Percentiles rank a stretch among this genome's conserved stretches.
Evolutionary conservation across 805 yeast species (phyloP).

Genomic region (Kuraishia cidri): DNA sequence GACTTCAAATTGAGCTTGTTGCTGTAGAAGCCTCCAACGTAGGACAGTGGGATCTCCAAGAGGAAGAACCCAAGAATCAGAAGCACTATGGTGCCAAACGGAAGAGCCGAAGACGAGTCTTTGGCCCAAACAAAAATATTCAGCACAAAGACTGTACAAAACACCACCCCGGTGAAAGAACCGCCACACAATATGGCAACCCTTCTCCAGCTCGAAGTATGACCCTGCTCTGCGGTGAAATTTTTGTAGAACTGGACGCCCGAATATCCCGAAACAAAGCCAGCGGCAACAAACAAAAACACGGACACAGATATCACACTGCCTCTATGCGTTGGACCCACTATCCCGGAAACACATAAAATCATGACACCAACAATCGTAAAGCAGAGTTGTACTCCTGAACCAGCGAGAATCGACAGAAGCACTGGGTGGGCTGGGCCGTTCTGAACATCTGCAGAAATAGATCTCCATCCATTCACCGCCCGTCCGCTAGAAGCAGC

Average conservation of each 20-base stretch:
- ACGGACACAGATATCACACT: constrained; percentile 56
- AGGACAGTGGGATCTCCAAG: constrained; percentile 66
- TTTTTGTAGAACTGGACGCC: constrained; percentile 56
- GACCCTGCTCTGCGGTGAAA: constrained; percentile 32
- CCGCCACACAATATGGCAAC: constrained; percentile 40
- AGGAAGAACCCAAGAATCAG: constrained; percentile 51
- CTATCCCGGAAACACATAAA: constrained; percentile 46
- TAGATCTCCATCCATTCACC: constrained; percentile 40
- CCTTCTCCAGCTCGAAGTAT: constrained; percentile 22
- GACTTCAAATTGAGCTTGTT: constrained; percentile 5
- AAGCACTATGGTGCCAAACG: constrained; percentile 64
- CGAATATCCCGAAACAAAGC: constrained; percentile 64
- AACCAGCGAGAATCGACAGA: constrained; percentile 52
- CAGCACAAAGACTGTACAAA: constrained; percentile 41
- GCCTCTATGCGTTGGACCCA: constrained; percentile 61
- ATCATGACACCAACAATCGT: constrained; percentile 54
- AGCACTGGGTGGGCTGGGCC: constrained; percentile 38
- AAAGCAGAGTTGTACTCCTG: constrained; percentile 68
- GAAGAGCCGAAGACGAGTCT: constrained; percentile 68
- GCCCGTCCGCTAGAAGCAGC: constrained; percentile 4
- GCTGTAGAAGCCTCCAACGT: constrained; percentile 57
- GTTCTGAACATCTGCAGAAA: constrained; percentile 43
- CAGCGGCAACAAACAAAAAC: constrained; percentile 56
- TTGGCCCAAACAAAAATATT: constrained; percentile 71
- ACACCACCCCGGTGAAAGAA: constrained; percentile 33